Percentiles rank a stretch among this genome's conserved stretches.
phyloP scores from a whole-genome alignment of 1,284 basidiomycete species.

The Macrocystidia cucumis region DNA sequence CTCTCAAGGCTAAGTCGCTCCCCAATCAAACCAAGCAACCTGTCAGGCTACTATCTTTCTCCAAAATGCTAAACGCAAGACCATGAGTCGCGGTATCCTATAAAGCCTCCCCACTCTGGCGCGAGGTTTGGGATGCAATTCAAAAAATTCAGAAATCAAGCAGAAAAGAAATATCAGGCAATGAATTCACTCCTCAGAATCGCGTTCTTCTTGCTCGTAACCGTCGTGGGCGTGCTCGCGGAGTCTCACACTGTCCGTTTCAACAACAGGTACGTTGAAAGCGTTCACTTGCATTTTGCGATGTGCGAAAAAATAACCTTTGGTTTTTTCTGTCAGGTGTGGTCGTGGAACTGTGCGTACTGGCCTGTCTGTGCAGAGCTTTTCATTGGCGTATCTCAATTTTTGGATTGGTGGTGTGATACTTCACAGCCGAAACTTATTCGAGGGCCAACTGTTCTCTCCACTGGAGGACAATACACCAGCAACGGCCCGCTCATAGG shows the following conservation, averaged over 20 bases:
- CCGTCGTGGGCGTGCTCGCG: not conserved
- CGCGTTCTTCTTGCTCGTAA: too few species aligned
- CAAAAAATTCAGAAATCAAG: too few species aligned
- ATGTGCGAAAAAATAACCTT: not conserved
- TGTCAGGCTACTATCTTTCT: too few species aligned
- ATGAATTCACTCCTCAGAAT: too few species aligned
- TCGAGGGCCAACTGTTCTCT: constrained; percentile 15
- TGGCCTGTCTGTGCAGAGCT: not conserved
- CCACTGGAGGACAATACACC: constrained; percentile 20
- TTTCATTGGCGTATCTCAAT: not conserved
- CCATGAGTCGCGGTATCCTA: too few species aligned
- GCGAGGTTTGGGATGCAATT: too few species aligned
- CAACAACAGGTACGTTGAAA: constrained; percentile 11
- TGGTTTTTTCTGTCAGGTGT: constrained; percentile 8
- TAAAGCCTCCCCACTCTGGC: too few species aligned
- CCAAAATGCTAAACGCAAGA: too few species aligned
- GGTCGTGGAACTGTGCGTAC: constrained; percentile 13
- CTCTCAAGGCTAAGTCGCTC: too few species aligned
- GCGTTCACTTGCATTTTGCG: not conserved
- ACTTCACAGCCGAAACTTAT: constrained; percentile 14
- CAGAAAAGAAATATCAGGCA: too few species aligned
- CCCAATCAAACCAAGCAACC: too few species aligned
- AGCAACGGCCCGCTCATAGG: constrained; percentile 20
- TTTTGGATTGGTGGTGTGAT: too few species aligned
- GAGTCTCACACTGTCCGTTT: constrained; percentile 10